Percentiles rank a stretch among this genome's conserved stretches.
These are phyloP conservation scores for Colletotrichum godetiae DNA, from an alignment of 2,329 filamentous ascomycete species.

Conservation along the genomic window DNA sequence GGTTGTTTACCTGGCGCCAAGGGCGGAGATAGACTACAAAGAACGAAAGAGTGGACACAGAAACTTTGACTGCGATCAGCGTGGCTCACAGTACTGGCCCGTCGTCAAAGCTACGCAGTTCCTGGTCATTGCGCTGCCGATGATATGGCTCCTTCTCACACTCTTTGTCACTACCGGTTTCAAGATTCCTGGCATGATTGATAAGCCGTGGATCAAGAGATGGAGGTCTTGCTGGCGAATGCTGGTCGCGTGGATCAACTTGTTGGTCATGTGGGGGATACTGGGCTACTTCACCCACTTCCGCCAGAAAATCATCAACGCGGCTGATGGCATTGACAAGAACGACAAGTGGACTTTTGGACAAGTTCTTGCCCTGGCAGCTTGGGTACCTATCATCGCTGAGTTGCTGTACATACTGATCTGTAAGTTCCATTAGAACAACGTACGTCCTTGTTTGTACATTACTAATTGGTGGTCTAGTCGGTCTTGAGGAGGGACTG, in stretches of 20 bases:
- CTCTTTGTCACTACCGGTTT: constrained; percentile 24
- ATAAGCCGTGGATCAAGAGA: constrained; percentile 21
- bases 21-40: constrained; percentile 22
- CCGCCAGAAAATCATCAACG: constrained; percentile 32
- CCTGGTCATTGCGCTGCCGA: constrained; percentile 19
- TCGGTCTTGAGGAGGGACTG: constrained; percentile 30
- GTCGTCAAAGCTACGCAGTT: constrained; percentile 31
- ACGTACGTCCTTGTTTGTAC: not conserved
- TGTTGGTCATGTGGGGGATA: constrained; percentile 43
- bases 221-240: constrained; percentile 21
- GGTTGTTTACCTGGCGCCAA: constrained; percentile 24
- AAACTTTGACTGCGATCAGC: constrained; percentile 32
- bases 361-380: constrained; percentile 44
- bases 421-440: constrained; percentile 37
- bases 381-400: constrained; percentile 43
- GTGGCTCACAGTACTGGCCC: constrained; percentile 31
- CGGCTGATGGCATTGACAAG: constrained; percentile 36
- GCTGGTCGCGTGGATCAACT: constrained; percentile 30
- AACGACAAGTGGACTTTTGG: constrained; percentile 45
- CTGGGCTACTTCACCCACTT: constrained; percentile 42
- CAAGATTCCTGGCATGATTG: constrained; percentile 22
- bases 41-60: constrained; percentile 22
- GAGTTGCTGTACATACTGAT: constrained; percentile 42
- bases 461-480: not conserved
- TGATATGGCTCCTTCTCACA: constrained; percentile 16